Evolutionary conservation across 2,329 filamentous ascomycete genomes (phyloP), one percentile per base, ranked within the genome.

Genomic region (Calonectria multiphialidica): DNA sequence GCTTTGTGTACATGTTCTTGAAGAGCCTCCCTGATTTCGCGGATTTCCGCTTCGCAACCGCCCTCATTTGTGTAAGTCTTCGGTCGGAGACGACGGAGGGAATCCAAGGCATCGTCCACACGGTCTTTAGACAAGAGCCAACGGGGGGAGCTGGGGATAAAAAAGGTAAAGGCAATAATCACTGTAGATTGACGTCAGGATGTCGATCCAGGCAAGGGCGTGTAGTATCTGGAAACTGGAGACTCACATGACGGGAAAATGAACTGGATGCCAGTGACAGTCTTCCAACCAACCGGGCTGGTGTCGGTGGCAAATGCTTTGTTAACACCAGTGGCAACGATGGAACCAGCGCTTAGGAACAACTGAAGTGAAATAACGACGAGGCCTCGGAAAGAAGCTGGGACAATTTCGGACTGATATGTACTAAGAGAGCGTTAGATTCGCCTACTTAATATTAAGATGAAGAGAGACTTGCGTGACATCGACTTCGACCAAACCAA

Each of bases 321-420:
- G 35, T 70, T 70, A n/a, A 59, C 42, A 3, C 68, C 68, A 3
- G 62, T 61, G 3, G 68, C 61, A 35, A 70, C 21, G n/a, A 70
- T 18, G 28, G 62, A 23, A 18, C 68, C 68, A 23, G 68, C 68
- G 23, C 33, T 70, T 16, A 70, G 68, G 42, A 70, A 70, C 2
- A 70, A 50, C 18, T 66, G 68, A 5, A 70, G 62, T n/a, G 68
- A 70, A 30, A 70, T 55, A 25, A 70, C 68, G 21, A 70, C 68
- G 8, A 70, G 30, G 12, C 68, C 68, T 23, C 68, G 68, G 25
- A 70, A 66, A n/a, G 68, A 45, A 10, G 68, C 68, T 9, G 68
- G 68, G 30, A 70, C 68, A 44, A 70, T 70, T 18, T 70, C 68
- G 23, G 68, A 55, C 16, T 70, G 68, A 8, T 70, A 70, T 12